These are phyloP conservation scores for Calonectria honghensis DNA, from an alignment of 2,329 filamentous ascomycete species.

Conservation along the genomic window DNA sequence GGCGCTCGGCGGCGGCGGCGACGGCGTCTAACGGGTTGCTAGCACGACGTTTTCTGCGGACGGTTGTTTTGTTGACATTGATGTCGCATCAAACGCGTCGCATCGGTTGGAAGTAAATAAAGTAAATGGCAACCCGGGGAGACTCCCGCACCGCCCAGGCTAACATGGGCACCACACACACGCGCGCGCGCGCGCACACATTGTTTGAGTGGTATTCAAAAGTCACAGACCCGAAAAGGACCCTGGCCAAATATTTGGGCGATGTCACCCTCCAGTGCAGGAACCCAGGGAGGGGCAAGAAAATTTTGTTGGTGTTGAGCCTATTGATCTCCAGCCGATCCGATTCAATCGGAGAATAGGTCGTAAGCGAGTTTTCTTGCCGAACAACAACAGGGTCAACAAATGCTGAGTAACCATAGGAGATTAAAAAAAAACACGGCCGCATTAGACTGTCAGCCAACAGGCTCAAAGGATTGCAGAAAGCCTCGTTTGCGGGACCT, in stretches of 20 bases:
- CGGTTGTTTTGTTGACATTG: conserved; percentile 39
- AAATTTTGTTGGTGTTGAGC: conserved; percentile 29
- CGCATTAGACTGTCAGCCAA: conserved; percentile 8
- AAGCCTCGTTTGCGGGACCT: conserved; percentile 23
- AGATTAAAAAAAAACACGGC: background rate
- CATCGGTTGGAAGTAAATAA: conserved; percentile 34
- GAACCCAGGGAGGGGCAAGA: conserved; percentile 1
- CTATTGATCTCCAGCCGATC: conserved; percentile 35
- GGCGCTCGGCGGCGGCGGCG: conserved; percentile 37
- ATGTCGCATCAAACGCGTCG: conserved; percentile 32
- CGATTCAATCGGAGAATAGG: conserved; percentile 26
- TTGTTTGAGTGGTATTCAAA: conserved; percentile 28
- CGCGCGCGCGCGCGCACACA: background rate
- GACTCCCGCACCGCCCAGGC: conserved; percentile 20
- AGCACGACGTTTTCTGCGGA: conserved; percentile 10
- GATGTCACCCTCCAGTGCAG: conserved; percentile 36
- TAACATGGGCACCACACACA: conserved; percentile 3
- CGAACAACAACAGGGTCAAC: conserved; percentile 12
- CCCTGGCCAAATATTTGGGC: conserved; percentile 22
- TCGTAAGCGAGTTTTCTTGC: conserved; percentile 15
- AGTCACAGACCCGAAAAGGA: conserved; percentile 17
- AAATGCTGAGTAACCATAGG: conserved; percentile 9
- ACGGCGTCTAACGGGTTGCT: conserved; percentile 39
- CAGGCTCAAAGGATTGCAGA: conserved; percentile 9
- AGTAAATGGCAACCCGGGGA: conserved; percentile 13